Base-by-base conservation (phyloP, 2,329 filamentous ascomycete species). In the Shiraia bambusicola region DNA sequence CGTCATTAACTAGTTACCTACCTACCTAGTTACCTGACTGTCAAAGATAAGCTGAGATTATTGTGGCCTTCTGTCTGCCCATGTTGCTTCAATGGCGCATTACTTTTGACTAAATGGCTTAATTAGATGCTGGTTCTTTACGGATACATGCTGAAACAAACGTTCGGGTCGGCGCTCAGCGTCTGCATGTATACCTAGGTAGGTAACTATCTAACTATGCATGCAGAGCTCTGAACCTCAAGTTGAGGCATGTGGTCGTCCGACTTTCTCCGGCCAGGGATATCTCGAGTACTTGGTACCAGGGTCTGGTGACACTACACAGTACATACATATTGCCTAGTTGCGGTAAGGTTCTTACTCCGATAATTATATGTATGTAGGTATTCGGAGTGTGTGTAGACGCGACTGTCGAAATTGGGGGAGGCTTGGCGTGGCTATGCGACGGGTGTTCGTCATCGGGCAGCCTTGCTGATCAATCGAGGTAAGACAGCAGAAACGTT, bases 321-420 rank as follows among this genome's bases (percentile, higher is more conserved):
- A n/a, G n/a, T n/a, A n/a, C n/a, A n/a, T n/a, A n/a, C n/a, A n/a
- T n/a, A n/a, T n/a, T n/a, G n/a, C n/a, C n/a, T n/a, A n/a, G 34
- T 42, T 41, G 40, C 46, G 47, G 55, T 61, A 51, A 39, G 50
- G 47, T 57, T 60, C 56, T 62, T 45, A 61, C 56, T 55, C 43
- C 58, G 49, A 48, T 53, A 46, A 4, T 5, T 22, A n/a, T n/a
- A n/a, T n/a, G n/a, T n/a, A n/a, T n/a, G n/a, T n/a, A n/a, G n/a
- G n/a, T n/a, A n/a, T 40, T 47, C 44, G 44, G 52, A 59, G 48
- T 51, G 28, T 19, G 37, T 35, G 34, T 36, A 34, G 41, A 42
- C 42, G 43, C 38, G 34, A 40, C 29, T 28, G 13, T 33, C 24
- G 11, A 16, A 4, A 29, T 10, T 15, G 14, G 13, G 13, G 26